Percentiles rank a stretch among this genome's conserved stretches.
These are phyloP conservation scores for Porosira glacialis DNA, from an alignment of 352 stramenopile species.

Conservation along the genomic window DNA sequence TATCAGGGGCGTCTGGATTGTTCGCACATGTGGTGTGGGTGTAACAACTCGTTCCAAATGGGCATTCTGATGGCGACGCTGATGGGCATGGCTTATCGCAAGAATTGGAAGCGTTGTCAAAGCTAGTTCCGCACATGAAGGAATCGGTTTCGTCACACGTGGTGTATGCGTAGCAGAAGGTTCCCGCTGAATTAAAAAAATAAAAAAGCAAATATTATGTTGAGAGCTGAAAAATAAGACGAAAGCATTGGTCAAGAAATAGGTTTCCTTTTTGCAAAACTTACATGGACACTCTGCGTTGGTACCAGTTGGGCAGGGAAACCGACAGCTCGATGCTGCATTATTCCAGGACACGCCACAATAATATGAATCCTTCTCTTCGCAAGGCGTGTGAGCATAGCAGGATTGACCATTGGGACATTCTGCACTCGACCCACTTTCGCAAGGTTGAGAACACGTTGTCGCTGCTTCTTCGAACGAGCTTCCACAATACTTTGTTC, in stretches of 20 bases:
- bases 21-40: constrained; percentile 25
- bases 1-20: constrained; percentile 69
- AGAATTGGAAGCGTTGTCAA: constrained; percentile 25
- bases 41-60: constrained; percentile 25
- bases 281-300: constrained; percentile 36
- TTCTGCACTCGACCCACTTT: constrained; percentile 44
- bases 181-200: neutral
- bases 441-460: constrained; percentile 45
- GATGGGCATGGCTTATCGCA: constrained; percentile 13
- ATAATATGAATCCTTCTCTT: constrained; percentile 44
- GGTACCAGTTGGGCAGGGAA: constrained; percentile 40
- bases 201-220: too few species aligned
- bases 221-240: constrained; percentile 32
- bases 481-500: constrained; percentile 45
- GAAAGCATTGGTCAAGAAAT: constrained; percentile 2
- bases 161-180: neutral
- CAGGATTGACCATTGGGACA: constrained; percentile 48
- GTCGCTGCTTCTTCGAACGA: constrained; percentile 43
- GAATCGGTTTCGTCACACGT: constrained; percentile 16
- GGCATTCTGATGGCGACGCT: constrained; percentile 18
- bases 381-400: constrained; percentile 47
- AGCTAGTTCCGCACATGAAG: constrained; percentile 26
- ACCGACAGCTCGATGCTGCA: constrained; percentile 43
- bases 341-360: constrained; percentile 59
- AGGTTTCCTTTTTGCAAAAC: constrained; percentile 44